A percentile compares a stretch with the other conserved stretches of the same genome.
Evolutionary conservation across 1,284 basidiomycete species (phyloP).

Genomic region (Rhodotorula sp.): DNA sequence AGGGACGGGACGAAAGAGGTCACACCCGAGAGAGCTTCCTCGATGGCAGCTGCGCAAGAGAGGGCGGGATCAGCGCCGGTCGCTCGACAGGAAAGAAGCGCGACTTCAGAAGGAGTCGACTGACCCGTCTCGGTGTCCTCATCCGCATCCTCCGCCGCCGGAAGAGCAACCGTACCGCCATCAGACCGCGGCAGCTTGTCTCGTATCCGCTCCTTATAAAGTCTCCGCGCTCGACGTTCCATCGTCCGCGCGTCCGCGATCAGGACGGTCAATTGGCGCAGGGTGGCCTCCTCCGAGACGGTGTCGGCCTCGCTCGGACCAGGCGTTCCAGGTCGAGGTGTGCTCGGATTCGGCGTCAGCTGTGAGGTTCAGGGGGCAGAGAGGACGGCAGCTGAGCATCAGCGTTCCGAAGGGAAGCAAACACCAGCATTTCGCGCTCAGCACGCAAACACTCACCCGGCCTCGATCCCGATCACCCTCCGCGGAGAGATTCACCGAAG

Average conservation of each 20-base stretch:
- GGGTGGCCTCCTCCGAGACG: conserved; percentile 60
- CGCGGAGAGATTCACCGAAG: conserved; percentile 29
- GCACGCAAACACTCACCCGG: neutral
- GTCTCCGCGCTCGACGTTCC: conserved; percentile 55
- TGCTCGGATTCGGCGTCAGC: conserved; percentile 9
- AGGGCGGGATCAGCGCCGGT: no score
- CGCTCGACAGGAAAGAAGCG: no score
- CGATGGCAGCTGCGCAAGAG: conserved; percentile 51
- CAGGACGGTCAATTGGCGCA: conserved; percentile 63
- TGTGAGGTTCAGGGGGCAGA: neutral
- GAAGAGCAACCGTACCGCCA: neutral
- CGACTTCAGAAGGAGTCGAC: neutral
- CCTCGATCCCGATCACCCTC: conserved; percentile 3
- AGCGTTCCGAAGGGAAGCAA: neutral
- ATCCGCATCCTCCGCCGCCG: neutral
- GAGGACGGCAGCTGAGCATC: neutral
- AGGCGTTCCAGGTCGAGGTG: conserved; percentile 21
- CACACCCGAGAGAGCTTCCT: conserved; percentile 57
- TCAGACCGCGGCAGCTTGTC: neutral
- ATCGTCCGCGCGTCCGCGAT: conserved; percentile 66
- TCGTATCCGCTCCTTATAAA: conserved; percentile 68
- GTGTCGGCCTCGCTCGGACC: conserved; percentile 15
- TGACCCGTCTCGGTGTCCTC: conserved; percentile 16
- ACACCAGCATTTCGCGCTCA: neutral
- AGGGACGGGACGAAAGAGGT: conserved; percentile 58